Percentiles rank a stretch among this genome's conserved stretches.
Conservation (phyloP, 2,329 filamentous ascomycete species). For the Helotiales sp. region DNA sequence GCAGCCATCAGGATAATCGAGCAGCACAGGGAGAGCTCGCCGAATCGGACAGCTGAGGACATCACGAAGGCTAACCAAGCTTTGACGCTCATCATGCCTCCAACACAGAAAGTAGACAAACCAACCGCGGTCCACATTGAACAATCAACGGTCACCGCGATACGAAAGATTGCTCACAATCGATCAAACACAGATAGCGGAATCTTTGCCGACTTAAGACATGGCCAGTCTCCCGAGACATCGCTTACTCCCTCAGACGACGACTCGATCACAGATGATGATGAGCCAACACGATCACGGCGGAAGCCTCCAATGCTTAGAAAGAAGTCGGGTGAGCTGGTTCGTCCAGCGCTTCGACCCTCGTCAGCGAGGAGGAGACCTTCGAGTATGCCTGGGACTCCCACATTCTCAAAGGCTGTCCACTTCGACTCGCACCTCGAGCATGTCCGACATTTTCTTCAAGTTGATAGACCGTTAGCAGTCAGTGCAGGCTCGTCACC, state of each 20-base stretch:
- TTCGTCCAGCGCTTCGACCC: conserved; percentile 84
- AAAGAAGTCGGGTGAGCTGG: conserved; percentile 97
- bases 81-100: conserved; percentile 38
- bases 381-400: conserved; percentile 96
- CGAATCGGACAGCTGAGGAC: conserved; percentile 37
- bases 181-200: conserved; percentile 47
- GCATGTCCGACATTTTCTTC: conserved; percentile 92
- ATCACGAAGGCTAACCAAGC: conserved; percentile 26
- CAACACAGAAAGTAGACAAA: conserved; percentile 34
- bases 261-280: conserved; percentile 51
- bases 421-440: conserved; percentile 97
- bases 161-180: conserved; percentile 32
- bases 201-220: conserved; percentile 39
- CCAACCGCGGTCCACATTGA: conserved; percentile 20
- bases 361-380: conserved; percentile 74
- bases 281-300: conserved; percentile 55
- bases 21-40: conserved; percentile 60
- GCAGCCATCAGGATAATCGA: conserved; percentile 81
- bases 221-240: conserved; percentile 45
- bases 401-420: conserved; percentile 94
- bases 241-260: conserved; percentile 59
- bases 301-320: conserved; percentile 89
- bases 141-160: conserved; percentile 12
- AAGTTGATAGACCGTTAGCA: conserved; percentile 91
- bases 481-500: conserved; percentile 94